phyloP scores from a whole-genome alignment of 177 flowering plant species.

The Vitis hybrid region DNA sequence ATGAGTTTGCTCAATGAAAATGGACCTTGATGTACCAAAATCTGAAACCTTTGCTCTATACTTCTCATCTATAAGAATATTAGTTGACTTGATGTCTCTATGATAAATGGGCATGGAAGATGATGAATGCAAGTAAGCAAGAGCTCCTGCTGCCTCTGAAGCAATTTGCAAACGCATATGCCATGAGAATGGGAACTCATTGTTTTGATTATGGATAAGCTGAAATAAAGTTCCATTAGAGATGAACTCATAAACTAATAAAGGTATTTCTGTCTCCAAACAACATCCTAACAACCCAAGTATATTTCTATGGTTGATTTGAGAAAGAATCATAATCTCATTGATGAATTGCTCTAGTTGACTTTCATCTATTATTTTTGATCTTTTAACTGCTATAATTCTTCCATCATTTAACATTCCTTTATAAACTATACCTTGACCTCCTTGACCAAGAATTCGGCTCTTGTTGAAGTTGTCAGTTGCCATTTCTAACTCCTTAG shows the following conservation, averaged over 20 bases:
- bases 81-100: conserved; percentile 22
- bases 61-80: conserved; percentile 20
- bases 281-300: conserved; percentile 7
- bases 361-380: background rate
- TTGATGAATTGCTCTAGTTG: conserved; percentile 18
- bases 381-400: too few relatives aligned
- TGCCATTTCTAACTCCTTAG: conserved; percentile 13
- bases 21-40: conserved; percentile 19
- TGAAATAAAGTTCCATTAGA: conserved; percentile 17
- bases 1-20: conserved; percentile 18
- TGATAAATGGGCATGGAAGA: conserved; percentile 17
- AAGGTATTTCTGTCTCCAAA: conserved; percentile 19
- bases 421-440: background rate
- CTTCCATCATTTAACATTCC: too few relatives aligned
- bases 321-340: conserved; percentile 16
- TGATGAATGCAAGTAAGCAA: conserved; percentile 18
- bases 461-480: conserved; percentile 10
- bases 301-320: conserved; percentile 22
- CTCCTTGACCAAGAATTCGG: conserved; percentile 19
- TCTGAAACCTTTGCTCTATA: conserved; percentile 19
- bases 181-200: conserved; percentile 13
- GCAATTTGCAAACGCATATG: conserved; percentile 12
- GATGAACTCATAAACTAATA: conserved; percentile 20
- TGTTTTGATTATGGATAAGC: background rate
- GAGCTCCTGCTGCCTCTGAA: conserved; percentile 13